These are phyloP conservation scores for Cercospora berteroae DNA, from an alignment of 2,329 filamentous ascomycete species.

Conservation along the genomic window DNA sequence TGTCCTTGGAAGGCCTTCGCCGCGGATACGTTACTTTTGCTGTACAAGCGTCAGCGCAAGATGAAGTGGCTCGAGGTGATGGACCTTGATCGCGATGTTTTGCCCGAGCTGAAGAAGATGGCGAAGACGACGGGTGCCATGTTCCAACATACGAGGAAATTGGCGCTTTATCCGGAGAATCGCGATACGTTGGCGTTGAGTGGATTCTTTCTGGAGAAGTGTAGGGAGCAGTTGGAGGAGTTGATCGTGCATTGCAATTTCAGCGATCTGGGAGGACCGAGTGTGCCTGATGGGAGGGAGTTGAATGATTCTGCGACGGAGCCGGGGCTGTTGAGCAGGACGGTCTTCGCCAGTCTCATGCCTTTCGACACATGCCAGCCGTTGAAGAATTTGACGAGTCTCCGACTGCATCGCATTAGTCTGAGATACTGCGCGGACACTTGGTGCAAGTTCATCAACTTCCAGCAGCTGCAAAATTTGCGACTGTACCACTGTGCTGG, in stretches of 20 bases:
- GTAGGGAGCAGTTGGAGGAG: constrained; percentile 44
- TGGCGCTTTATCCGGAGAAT: constrained; percentile 50
- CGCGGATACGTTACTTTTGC: constrained; percentile 48
- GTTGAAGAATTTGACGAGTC: constrained; percentile 43
- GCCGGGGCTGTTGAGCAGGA: constrained; percentile 48
- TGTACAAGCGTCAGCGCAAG: constrained; percentile 50
- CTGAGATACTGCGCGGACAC: constrained; percentile 50
- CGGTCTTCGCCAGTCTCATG: constrained; percentile 48
- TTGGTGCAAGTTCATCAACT: constrained; percentile 50
- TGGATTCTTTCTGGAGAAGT: constrained; percentile 45
- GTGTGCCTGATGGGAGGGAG: constrained; percentile 37
- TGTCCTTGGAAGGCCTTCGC: constrained; percentile 51
- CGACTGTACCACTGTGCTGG: constrained; percentile 47
- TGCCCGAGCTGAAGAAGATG: constrained; percentile 45
- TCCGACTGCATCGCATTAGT: constrained; percentile 47
- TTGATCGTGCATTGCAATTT: constrained; percentile 50
- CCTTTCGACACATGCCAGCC: constrained; percentile 50
- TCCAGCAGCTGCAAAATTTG: constrained; percentile 44
- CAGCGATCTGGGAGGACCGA: constrained; percentile 31
- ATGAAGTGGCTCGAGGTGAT: constrained; percentile 52
- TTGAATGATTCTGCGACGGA: constrained; percentile 49
- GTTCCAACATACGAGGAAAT: constrained; percentile 44
- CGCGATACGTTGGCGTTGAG: constrained; percentile 46
- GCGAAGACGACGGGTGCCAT: constrained; percentile 40
- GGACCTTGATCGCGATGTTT: constrained; percentile 44